Evolutionary conservation across 441 rosid species (phyloP).

Genomic region (Arabidopsis lyrata): DNA sequence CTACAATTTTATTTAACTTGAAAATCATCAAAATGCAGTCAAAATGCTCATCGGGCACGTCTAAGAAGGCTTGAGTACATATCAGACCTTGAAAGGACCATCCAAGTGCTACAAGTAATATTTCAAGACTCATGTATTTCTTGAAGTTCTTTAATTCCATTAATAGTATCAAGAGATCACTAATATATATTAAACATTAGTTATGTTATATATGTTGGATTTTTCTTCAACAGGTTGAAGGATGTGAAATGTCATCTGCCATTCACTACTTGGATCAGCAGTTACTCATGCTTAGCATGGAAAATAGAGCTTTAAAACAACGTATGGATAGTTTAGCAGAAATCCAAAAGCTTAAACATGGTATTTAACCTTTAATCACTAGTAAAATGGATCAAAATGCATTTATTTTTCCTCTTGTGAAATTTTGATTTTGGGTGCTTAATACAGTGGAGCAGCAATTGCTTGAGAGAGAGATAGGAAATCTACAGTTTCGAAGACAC

Average conservation of each 20-base stretch:
- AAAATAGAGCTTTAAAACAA: slow-evolving; percentile 55
- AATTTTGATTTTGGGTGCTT: slow-evolving; percentile 14
- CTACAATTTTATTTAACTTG: neutral
- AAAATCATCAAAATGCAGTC: slow-evolving; percentile 42
- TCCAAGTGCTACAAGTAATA: slow-evolving; percentile 58
- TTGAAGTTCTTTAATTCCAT: neutral
- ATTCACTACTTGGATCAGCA: slow-evolving; percentile 57
- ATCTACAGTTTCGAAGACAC: slow-evolving; percentile 42
- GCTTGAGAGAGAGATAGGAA: slow-evolving; percentile 57
- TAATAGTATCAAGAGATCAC: neutral
- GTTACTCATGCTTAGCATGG: slow-evolving; percentile 55
- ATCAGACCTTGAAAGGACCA: slow-evolving; percentile 58
- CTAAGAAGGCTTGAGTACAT: slow-evolving; percentile 58
- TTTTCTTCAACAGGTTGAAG: slow-evolving; percentile 49
- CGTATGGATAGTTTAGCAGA: slow-evolving; percentile 59
- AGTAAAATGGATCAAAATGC: neutral
- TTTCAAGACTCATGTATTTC: neutral
- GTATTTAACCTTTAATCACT: slow-evolving; percentile 36
- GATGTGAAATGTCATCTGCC: slow-evolving; percentile 55
- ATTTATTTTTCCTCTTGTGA: neutral
- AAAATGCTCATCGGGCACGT: slow-evolving; percentile 63
- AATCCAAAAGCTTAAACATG: slow-evolving; percentile 55
- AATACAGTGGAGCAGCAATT: slow-evolving; percentile 57
- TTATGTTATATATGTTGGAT: neutral
- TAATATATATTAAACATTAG: neutral